Evolutionary conservation across 805 yeast genomes (phyloP), one percentile per base, ranked within the genome.

Genomic region (Nakazawaea molendinolei): DNA sequence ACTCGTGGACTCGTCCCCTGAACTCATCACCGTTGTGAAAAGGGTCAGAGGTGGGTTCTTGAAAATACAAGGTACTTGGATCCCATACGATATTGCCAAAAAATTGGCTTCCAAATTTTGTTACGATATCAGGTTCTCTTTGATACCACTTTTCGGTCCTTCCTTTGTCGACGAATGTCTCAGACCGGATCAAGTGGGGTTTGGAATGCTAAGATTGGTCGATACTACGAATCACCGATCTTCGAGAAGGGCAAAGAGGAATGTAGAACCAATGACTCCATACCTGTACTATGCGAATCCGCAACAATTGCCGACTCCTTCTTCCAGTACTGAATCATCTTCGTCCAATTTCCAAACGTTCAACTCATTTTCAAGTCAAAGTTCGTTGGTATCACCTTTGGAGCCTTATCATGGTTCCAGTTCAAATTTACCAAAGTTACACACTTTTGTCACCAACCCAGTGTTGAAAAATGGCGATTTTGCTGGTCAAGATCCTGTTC

Each of bases 51-150:
- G 97, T 31, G 97, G 96, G 3, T 86, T 76, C 49, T 69, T 87
- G 45, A 86, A 86, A 63, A 86, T 89, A 45, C 97, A 87, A 60
- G 97, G 97, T 4, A 86, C 95, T 7, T 89, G 96, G 96, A 60
- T 86, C 26, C 90, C 95, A 2, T 80, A 60, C 50, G 71, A 69
- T 8, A 64, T 83, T 34, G 86, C 94, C 17, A 68, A 67, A 41
- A 60, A 71, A 22, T 61, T 87, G 36, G 90, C 95, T 3, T 56
- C 74, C 23, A 71, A 81, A 34, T 83, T 86, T 48, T 84, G 95
- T 60, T 86, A 72, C 56, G 75, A 78, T 39, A 81, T 87, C 30
- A 65, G 96, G 39, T 82, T 65, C 52, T 74, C 83, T 15, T 60
- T 87, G 45, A 71, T 86, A 19, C 95, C 96, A 3, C 46, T 87